A percentile compares a stretch with the other conserved stretches of the same genome.
Evolutionary conservation across 495 filamentous ascomycete genomes (phyloP).

Genomic region (Penicillium diatomitis): DNA sequence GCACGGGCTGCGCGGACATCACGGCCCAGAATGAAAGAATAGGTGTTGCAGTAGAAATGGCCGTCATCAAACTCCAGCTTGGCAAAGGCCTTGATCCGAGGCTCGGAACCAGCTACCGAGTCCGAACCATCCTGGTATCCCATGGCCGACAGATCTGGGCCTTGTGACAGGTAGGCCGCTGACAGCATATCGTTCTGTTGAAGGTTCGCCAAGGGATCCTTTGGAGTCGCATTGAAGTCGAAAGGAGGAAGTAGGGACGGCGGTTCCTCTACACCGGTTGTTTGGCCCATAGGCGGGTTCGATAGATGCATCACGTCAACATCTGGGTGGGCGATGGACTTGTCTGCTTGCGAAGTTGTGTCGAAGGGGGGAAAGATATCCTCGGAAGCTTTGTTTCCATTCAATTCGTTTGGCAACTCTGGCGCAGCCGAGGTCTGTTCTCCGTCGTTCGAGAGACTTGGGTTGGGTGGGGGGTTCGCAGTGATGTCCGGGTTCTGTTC

Average conservation of each 20-base stretch:
- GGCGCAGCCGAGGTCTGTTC: constrained; percentile 3
- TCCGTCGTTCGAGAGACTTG: constrained; percentile 3
- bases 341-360: constrained; percentile 5
- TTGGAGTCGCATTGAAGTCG: constrained; percentile 26
- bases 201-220: constrained; percentile 30
- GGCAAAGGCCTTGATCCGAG: constrained; percentile 52
- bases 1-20: constrained; percentile 48
- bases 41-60: constrained; percentile 64
- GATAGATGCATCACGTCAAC: constrained; percentile 21
- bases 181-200: constrained; percentile 36
- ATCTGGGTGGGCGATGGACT: neutral
- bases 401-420: constrained; percentile 13
- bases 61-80: constrained; percentile 65
- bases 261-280: constrained; percentile 24
- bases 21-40: constrained; percentile 55
- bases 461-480: neutral
- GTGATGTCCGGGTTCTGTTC: constrained; percentile 6
- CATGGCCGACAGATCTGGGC: constrained; percentile 30
- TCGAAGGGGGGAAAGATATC: constrained; percentile 12
- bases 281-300: constrained; percentile 28
- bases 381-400: constrained; percentile 12
- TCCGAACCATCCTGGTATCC: constrained; percentile 31
- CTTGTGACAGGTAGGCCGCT: constrained; percentile 33
- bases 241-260: constrained; percentile 32
- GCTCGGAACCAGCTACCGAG: constrained; percentile 37